Conservation (phyloP, 768 basidiomycete species). For the Daedaleopsis sinensis region DNA sequence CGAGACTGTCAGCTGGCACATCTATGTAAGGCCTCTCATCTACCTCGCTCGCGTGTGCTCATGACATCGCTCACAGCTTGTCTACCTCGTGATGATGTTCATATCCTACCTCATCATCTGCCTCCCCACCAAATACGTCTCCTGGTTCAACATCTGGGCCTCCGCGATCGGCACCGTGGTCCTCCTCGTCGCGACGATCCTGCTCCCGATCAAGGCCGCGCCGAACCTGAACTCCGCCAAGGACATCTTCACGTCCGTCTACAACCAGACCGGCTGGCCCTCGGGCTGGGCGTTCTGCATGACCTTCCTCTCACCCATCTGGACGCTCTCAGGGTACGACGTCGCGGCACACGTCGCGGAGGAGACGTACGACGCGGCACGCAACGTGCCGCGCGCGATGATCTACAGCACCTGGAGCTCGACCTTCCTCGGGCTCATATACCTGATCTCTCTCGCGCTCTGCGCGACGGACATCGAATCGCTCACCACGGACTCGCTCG, state of each 20-base stretch:
- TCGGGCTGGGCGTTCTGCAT: slow-evolving; percentile 23
- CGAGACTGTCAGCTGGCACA: slow-evolving; percentile 14
- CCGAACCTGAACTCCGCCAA: slow-evolving; percentile 3
- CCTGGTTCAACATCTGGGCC: slow-evolving; percentile 26
- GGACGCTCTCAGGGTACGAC: slow-evolving; percentile 7
- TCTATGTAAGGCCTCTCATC: slow-evolving; percentile 3
- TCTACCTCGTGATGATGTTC: slow-evolving; percentile 25
- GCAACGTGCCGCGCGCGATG: slow-evolving; percentile 23
- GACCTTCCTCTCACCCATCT: slow-evolving; percentile 22
- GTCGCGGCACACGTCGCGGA: slow-evolving; percentile 25
- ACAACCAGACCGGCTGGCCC: slow-evolving; percentile 20
- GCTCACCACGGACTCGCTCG: slow-evolving; percentile 16
- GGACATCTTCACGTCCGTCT: neutral
- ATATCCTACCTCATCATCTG: slow-evolving; percentile 23
- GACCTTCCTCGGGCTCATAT: slow-evolving; percentile 14
- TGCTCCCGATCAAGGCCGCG: neutral
- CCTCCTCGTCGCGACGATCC: neutral
- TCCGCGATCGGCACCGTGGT: slow-evolving; percentile 15
- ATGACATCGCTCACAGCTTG: neutral
- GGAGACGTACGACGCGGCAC: slow-evolving; percentile 20
- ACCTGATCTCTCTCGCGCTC: slow-evolving; percentile 7
- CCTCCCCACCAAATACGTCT: slow-evolving; percentile 8
- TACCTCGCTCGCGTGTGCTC: too few species aligned
- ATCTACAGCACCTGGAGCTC: slow-evolving; percentile 20
- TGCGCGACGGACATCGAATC: slow-evolving; percentile 3